These are phyloP conservation scores for Luvunga scandens DNA, from an alignment of 345 rosid genomes.

Conservation along the genomic window DNA sequence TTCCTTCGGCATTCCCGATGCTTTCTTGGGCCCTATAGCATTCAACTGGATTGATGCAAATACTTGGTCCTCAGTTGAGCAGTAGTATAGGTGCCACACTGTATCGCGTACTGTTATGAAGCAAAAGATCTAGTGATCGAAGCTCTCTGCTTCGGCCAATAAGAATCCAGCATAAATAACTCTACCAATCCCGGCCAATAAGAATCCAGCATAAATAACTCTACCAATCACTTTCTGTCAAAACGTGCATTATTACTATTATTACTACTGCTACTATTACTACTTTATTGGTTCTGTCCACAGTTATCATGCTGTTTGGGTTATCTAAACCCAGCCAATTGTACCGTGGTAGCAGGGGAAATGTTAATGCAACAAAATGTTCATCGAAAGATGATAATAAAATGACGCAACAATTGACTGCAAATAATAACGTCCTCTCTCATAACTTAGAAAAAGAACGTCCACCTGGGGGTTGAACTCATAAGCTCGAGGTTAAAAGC, in stretches of 20 bases:
- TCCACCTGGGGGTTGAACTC: constrained; percentile 50
- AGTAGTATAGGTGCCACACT: neutral
- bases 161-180: neutral
- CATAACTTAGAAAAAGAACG: constrained; percentile 1
- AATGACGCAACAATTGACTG: neutral
- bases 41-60: constrained; percentile 86
- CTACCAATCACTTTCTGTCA: too few relatives aligned
- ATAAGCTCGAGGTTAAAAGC: constrained; percentile 57
- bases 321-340: neutral
- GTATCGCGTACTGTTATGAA: neutral
- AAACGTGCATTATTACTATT: constrained; percentile 27
- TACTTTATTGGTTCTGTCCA: neutral
- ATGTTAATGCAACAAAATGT: neutral
- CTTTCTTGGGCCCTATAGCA: constrained; percentile 81
- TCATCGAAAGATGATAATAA: neutral
- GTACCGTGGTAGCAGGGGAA: neutral
- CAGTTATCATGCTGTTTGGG: neutral
- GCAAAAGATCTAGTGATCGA: neutral
- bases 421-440: too few relatives aligned
- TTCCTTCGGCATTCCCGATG: constrained; percentile 77
- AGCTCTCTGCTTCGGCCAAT: neutral
- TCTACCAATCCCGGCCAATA: too few relatives aligned
- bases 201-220: too few relatives aligned
- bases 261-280: too few relatives aligned
- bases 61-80: constrained; percentile 62